Percentiles rank a stretch among this genome's conserved stretches.
These are phyloP conservation scores for Citrullus colocynthis DNA, from an alignment of 306 rosid species.

Conservation along the genomic window DNA sequence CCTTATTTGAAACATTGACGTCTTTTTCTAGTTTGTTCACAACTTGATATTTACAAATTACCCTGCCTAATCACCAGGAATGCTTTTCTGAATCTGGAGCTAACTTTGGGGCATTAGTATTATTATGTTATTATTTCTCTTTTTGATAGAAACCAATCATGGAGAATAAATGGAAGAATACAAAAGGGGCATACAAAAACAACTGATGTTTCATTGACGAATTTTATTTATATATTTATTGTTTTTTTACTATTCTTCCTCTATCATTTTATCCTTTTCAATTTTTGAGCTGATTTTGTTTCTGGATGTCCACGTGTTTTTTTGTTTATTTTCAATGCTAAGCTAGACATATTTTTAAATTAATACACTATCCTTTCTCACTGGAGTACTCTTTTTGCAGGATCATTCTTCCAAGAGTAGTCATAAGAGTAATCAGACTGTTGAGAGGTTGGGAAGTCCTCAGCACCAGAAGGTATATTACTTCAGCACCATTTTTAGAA, in stretches of 20 bases:
- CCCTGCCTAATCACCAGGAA: neutral
- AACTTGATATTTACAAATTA: neutral
- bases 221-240: neutral
- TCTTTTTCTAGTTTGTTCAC: neutral
- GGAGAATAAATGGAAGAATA: neutral
- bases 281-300: constrained; percentile 7
- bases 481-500: neutral
- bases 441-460: constrained; percentile 30
- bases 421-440: constrained; percentile 16
- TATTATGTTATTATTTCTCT: neutral
- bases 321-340: neutral
- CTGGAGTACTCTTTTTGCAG: constrained; percentile 26
- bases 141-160: neutral
- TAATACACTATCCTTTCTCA: neutral
- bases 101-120: neutral
- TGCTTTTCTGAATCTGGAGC: neutral
- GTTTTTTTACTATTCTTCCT: neutral
- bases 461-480: constrained; percentile 28
- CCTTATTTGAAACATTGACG: neutral
- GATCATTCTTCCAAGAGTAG: constrained; percentile 24
- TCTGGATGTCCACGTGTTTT: neutral
- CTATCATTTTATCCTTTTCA: neutral
- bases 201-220: neutral
- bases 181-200: neutral
- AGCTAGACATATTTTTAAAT: neutral